Conservation (phyloP, 2,329 filamentous ascomycete genomes). For the Colletotrichum paranaense region DNA sequence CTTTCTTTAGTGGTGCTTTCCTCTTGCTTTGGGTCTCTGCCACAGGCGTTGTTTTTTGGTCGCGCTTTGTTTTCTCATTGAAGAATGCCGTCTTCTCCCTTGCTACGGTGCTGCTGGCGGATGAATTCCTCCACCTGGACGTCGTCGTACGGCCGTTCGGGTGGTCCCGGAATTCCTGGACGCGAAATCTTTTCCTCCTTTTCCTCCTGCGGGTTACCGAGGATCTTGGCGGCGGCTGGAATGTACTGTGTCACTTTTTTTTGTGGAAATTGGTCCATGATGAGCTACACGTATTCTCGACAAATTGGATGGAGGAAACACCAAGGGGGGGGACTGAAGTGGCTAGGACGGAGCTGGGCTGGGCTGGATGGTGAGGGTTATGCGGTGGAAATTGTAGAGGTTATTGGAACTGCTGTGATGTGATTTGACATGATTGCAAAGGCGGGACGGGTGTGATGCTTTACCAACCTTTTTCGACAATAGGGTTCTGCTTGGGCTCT, state of each 20-base stretch:
- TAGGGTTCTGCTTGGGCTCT: conserved; percentile 44
- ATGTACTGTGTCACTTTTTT: conserved; percentile 56
- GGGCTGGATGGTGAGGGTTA: too few relatives aligned
- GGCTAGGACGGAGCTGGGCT: neutral
- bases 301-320: neutral
- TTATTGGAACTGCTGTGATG: neutral
- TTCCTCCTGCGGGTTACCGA: conserved; percentile 49
- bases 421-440: neutral
- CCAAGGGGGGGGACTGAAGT: neutral
- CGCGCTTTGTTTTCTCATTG: conserved; percentile 21
- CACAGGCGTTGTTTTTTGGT: neutral
- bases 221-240: conserved; percentile 53
- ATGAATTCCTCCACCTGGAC: conserved; percentile 64
- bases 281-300: conserved; percentile 17
- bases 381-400: neutral
- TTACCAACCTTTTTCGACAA: conserved; percentile 56
- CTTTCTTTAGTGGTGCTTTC: too few relatives aligned
- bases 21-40: neutral
- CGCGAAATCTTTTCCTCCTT: conserved; percentile 32
- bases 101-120: conserved; percentile 63
- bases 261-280: conserved; percentile 6
- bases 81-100: conserved; percentile 44
- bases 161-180: conserved; percentile 49
- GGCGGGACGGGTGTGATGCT: neutral
- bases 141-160: conserved; percentile 58